Evolutionary conservation across 2,329 filamentous ascomycete species (phyloP), one percentile per base, ranked within the genome.

Genomic region (Verticillium albo-atrum): DNA sequence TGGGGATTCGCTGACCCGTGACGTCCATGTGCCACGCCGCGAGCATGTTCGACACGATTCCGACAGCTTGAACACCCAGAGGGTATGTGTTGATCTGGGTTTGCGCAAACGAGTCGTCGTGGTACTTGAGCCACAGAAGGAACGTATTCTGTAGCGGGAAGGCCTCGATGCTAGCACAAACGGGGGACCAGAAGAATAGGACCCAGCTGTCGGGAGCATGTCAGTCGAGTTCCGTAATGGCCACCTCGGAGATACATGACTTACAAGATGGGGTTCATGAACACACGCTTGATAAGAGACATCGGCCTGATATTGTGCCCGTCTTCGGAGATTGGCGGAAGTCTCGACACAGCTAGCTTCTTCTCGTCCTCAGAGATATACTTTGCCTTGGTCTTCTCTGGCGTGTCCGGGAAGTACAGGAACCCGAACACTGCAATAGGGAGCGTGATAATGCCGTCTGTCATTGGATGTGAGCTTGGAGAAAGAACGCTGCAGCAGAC

Each of bases 381-480:
- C 6, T 42, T 57, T 0, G 77, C 77, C 10, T 65, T 68, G 1
- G 68, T 72, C 14, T 63, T 70, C 17, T 75, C 74, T 0, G 81
- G 81, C 0, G 80, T 73, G 27, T 82, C 80, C 0, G 81, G 81
- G 61, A 83, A 82, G 64, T 72, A 71, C 53, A 81, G 37, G 59
- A 78, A 79, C 4, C 82, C 81, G 50, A 80, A 82, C 5, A 82
- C 55, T 2, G 81, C 81, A 2, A 85, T 74, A 0, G 82, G 81
- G 0, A 84, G 63, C 0, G 80, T 83, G 61, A 83, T 82, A 55
- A 83, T 70, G 1, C 80, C 80, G 58, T 82, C 79, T 72, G 58
- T n/a, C 9, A 62, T 62, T 10, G 20, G 34, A 6, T 59, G 53
- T 59, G n/a, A 50, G 42, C 20, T n/a, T n/a, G n/a, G n/a, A n/a